These are phyloP conservation scores for Phaeotremella fagi DNA, from an alignment of 768 basidiomycete genomes.

Conservation along the genomic window DNA sequence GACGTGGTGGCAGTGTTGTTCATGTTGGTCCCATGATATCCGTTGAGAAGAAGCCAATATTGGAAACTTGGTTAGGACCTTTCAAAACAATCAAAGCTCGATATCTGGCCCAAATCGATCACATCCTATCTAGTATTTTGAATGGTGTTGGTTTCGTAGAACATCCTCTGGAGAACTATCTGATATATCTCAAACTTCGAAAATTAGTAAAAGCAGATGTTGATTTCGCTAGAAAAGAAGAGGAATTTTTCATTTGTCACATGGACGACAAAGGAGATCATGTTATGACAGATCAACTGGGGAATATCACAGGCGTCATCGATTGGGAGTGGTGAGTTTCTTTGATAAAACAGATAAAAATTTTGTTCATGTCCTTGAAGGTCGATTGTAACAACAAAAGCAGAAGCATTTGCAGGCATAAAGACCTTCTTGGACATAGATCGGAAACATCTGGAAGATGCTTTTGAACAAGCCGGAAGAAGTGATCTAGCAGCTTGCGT, in stretches of 20 bases:
- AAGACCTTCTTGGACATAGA: too few relatives aligned
- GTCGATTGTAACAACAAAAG: too few relatives aligned
- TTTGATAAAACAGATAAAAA: not conserved
- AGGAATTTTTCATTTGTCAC: constrained; percentile 18
- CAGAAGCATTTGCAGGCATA: too few relatives aligned
- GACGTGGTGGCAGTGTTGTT: too few relatives aligned
- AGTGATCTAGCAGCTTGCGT: constrained; percentile 12
- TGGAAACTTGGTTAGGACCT: too few relatives aligned
- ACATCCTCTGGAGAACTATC: not conserved
- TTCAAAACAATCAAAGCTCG: not conserved
- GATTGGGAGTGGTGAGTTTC: constrained; percentile 38
- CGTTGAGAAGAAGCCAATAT: too few relatives aligned
- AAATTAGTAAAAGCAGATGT: not conserved
- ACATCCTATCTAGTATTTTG: not conserved
- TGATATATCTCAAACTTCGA: not conserved
- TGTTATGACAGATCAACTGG: constrained; percentile 27
- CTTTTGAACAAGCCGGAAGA: not conserved
- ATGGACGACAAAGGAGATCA: constrained; percentile 34
- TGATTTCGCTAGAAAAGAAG: not conserved
- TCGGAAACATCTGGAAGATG: constrained; percentile 5
- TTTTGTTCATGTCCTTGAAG: not conserved
- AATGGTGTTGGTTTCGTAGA: not conserved
- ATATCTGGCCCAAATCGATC: not conserved
- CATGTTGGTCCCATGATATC: too few relatives aligned
- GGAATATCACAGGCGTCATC: constrained; percentile 34